phyloP scores from a whole-genome alignment of 805 yeast genomes.

The Wickerhamiella nectarea region DNA sequence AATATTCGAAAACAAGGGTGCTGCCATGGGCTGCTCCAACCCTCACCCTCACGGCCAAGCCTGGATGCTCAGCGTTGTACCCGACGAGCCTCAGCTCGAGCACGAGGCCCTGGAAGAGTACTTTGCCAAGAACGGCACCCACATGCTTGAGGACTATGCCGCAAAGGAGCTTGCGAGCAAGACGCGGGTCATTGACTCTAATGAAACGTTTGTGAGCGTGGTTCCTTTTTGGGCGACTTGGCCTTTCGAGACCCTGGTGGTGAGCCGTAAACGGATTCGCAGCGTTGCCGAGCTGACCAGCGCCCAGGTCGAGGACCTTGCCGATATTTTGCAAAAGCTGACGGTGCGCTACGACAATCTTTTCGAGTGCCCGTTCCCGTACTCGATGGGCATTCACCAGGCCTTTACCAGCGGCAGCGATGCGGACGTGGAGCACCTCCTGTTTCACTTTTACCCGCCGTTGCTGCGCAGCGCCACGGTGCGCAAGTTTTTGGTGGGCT shows the following conservation, averaged over 20 bases:
- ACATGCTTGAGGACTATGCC: constrained; percentile 51
- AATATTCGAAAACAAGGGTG: constrained; percentile 65
- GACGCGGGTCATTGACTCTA: constrained; percentile 40
- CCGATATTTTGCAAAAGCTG: constrained; percentile 36
- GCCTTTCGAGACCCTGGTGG: constrained; percentile 63
- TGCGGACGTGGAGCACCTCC: constrained; percentile 37
- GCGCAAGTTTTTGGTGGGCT: constrained; percentile 62
- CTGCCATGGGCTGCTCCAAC: constrained; percentile 72
- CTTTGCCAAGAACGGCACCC: constrained; percentile 30
- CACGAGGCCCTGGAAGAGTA: constrained; percentile 39
- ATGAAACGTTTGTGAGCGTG: constrained; percentile 50
- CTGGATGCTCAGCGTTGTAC: constrained; percentile 54
- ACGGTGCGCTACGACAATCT: constrained; percentile 60
- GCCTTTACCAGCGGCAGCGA: constrained; percentile 41
- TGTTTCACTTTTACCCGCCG: constrained; percentile 72
- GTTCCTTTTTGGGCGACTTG: constrained; percentile 76
- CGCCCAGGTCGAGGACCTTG: constrained; percentile 41
- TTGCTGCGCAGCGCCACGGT: constrained; percentile 61
- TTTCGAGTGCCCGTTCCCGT: constrained; percentile 57
- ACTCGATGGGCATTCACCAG: constrained; percentile 73
- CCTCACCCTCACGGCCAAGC: constrained; percentile 78
- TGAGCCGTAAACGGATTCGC: constrained; percentile 41
- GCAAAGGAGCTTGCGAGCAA: constrained; percentile 32
- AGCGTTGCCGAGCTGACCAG: constrained; percentile 31
- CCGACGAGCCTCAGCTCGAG: constrained; percentile 53